These are phyloP conservation scores for Starmerella cellae DNA, from an alignment of 805 yeast genomes.

Conservation along the genomic window DNA sequence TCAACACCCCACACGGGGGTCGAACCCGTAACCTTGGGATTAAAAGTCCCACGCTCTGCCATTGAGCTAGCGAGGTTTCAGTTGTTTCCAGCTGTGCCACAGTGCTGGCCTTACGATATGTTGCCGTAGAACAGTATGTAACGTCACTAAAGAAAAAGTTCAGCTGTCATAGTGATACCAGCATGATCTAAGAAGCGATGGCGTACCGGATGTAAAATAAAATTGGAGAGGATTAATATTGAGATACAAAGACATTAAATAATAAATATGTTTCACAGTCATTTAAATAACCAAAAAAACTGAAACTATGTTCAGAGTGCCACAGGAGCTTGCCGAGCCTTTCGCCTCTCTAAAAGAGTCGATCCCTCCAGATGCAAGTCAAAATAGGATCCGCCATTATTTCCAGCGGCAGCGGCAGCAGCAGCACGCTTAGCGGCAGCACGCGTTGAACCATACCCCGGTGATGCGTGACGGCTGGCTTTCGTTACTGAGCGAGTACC, in stretches of 20 bases:
- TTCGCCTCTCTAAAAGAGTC: slow-evolving; percentile 41
- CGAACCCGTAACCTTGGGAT: slow-evolving; percentile 25
- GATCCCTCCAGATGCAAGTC: slow-evolving; percentile 54
- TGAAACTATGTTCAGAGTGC: background rate
- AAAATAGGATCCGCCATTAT: slow-evolving; percentile 26
- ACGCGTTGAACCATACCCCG: slow-evolving; percentile 12
- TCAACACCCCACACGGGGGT: slow-evolving; percentile 22
- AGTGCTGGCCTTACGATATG: too few relatives aligned
- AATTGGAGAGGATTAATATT: too few relatives aligned
- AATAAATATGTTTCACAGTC: background rate
- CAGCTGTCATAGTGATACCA: too few relatives aligned
- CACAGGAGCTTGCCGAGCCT: slow-evolving; percentile 15
- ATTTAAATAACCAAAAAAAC: background rate
- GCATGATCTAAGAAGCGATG: too few relatives aligned
- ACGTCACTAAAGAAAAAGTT: too few relatives aligned
- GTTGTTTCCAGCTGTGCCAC: background rate
- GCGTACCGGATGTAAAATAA: too few relatives aligned
- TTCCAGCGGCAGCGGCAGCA: slow-evolving; percentile 2
- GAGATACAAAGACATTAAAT: background rate
- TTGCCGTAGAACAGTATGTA: too few relatives aligned
- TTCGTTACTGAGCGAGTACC: background rate
- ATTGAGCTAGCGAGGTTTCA: slow-evolving; percentile 24
- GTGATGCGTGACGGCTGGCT: slow-evolving; percentile 1
- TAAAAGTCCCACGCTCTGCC: slow-evolving; percentile 27
- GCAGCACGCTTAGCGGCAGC: slow-evolving; percentile 16